Base-by-base conservation (phyloP, 371 early-diverging fungal genomes). In the Apophysomyces sp. region DNA sequence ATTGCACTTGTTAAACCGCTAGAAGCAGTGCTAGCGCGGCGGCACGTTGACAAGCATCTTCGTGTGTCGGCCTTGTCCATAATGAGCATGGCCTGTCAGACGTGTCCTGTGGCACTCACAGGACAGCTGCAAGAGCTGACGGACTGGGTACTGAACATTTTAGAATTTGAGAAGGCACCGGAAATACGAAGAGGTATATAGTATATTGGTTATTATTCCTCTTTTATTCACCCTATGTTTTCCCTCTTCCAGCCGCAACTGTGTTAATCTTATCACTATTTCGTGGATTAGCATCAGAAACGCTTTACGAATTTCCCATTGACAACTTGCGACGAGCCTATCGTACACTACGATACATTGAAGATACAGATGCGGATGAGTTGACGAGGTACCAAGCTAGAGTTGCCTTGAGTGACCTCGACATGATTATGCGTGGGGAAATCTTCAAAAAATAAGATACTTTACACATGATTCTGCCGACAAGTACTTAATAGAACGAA, bases 21-120 rank as follows among this genome's bases (percentile, higher is more conserved):
- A 12, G 83, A 94, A 37, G 63, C 69, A 4, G 87, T 89, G 6
- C 68, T 95, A n/a, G 79, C 59, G 18, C 65, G 71, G 37, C 63
- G 72, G n/a, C n/a, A 71, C 6, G 73, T 72, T 26, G 71, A 76
- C 58, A 65, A 54, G n/a, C 71, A 73, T 56, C 52, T 81, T 36
- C 71, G 79, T 24, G 77, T 75, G 3, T 81, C 91, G 21, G 92
- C 97, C 4, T 61, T 94, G 41, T 86, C 92, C 1, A 86, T 96
- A 24, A 69, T 94, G 16, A 84, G 91, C 12, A 80, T 77, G 31
- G 83, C 88, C 3, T 92, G 91, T 24, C 89, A 93, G 72, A 88
- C 86, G 4, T 84, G 86, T 52, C 91, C 94, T 1, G 74, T 80
- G 28, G 86, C 92, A 2, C 72, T 96, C 30, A 67, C 85, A 3